Percentiles rank a stretch among this genome's conserved stretches.
phyloP scores from a whole-genome alignment of 1,284 basidiomycete genomes.

The Melampsora larici-populina region DNA sequence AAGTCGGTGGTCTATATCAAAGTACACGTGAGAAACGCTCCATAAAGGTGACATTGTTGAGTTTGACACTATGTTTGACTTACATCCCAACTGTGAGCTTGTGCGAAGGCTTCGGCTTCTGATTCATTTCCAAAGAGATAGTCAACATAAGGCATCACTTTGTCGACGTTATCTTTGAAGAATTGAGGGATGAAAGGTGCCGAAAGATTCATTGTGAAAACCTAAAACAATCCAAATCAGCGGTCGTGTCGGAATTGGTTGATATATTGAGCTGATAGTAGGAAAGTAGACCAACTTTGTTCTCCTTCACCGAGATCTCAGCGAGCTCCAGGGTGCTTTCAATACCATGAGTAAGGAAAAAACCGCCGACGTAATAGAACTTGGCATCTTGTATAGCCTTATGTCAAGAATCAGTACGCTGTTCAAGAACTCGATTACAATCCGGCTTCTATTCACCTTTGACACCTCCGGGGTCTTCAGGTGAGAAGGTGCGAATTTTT shows the following conservation, averaged over 20 bases:
- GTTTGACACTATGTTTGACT: conserved; percentile 53
- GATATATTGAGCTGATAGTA: not conserved
- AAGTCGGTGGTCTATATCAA: conserved; percentile 62
- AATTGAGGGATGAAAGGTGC: conserved; percentile 97
- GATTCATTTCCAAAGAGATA: conserved; percentile 89
- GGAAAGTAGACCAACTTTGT: conserved; percentile 63
- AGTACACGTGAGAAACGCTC: not conserved
- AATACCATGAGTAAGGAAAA: conserved; percentile 91
- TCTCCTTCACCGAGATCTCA: conserved; percentile 70
- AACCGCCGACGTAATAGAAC: conserved; percentile 92
- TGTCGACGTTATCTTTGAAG: conserved; percentile 76
- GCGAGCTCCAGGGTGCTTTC: conserved; percentile 72
- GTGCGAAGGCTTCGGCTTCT: conserved; percentile 84
- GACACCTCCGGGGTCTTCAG: conserved; percentile 20
- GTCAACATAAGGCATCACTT: conserved; percentile 77
- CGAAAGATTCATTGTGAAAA: conserved; percentile 87
- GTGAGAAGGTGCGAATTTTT: conserved; percentile 35
- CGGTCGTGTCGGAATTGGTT: not conserved
- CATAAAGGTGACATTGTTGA: conserved; percentile 53
- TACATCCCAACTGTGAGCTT: conserved; percentile 60
- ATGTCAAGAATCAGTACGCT: conserved; percentile 60
- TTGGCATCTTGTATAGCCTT: conserved; percentile 75
- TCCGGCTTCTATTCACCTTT: conserved; percentile 7
- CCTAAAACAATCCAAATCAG: conserved; percentile 57
- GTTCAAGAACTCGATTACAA: not conserved